Percentiles rank a stretch among this genome's conserved stretches.
These are phyloP conservation scores for Lotmaria passim DNA, from an alignment of 208 protist genomes.

Conservation along the genomic window DNA sequence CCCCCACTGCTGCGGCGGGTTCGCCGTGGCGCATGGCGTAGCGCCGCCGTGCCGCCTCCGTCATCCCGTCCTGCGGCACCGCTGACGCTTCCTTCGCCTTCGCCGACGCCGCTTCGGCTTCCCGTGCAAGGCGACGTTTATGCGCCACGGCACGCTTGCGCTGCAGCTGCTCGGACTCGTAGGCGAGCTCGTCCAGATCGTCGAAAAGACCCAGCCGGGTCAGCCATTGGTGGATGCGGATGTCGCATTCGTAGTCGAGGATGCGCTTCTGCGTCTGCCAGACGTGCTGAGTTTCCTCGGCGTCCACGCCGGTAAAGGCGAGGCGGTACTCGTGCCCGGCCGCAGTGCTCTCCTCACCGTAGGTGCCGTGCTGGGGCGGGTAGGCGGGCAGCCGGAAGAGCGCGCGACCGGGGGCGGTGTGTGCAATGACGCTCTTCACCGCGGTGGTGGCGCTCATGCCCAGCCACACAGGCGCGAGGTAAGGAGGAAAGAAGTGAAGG, in stretches of 20 bases:
- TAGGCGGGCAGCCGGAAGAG: slow-evolving; percentile 53
- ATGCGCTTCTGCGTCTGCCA: slow-evolving; percentile 81
- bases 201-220: slow-evolving; percentile 59
- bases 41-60: slow-evolving; percentile 14
- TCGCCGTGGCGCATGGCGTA: slow-evolving; percentile 1
- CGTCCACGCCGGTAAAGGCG: slow-evolving; percentile 70
- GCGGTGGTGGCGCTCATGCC: slow-evolving; percentile 57
- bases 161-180: slow-evolving; percentile 72
- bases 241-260: slow-evolving; percentile 88
- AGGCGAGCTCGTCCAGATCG: slow-evolving; percentile 75
- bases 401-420: slow-evolving; percentile 58
- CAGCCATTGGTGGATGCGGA: slow-evolving; percentile 73
- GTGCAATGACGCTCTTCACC: slow-evolving; percentile 60
- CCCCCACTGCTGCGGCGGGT: neutral
- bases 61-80: slow-evolving; percentile 1
- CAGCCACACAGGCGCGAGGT: slow-evolving; percentile 81
- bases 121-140: slow-evolving; percentile 28
- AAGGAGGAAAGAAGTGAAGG: slow-evolving; percentile 63
- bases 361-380: slow-evolving; percentile 70
- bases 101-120: neutral
- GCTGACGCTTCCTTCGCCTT: neutral
- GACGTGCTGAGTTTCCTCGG: slow-evolving; percentile 67
- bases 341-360: slow-evolving; percentile 63
- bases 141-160: slow-evolving; percentile 55
- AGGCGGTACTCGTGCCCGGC: slow-evolving; percentile 79